Evolutionary conservation across 306 rosid species (phyloP).

Genomic region (Gastrolobium villosum): DNA sequence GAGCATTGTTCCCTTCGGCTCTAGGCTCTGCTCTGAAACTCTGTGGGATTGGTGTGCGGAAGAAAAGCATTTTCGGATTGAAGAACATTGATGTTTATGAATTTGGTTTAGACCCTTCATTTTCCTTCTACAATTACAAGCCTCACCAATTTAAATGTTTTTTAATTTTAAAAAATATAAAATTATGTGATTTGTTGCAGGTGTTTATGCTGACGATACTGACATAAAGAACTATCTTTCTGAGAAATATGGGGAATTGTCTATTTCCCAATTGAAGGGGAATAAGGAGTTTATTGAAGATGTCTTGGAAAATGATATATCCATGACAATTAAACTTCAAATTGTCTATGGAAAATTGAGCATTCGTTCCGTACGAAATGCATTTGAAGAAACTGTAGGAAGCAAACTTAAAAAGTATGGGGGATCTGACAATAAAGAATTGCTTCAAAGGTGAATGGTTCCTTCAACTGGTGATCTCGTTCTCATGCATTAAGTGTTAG

Average conservation of each 20-base stretch:
- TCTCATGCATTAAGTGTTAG: not conserved
- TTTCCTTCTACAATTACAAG: not conserved
- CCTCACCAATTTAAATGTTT: not conserved
- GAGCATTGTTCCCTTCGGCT: constrained; percentile 74
- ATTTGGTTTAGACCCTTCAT: constrained; percentile 61
- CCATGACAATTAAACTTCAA: constrained; percentile 87
- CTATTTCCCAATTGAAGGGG: constrained; percentile 62
- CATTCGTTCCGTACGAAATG: constrained; percentile 85
- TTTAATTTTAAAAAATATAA: too few species aligned
- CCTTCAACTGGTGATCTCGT: constrained; percentile 12
- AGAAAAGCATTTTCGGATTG: constrained; percentile 76
- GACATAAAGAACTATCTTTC: constrained; percentile 64
- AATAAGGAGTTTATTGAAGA: constrained; percentile 71
- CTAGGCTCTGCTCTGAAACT: constrained; percentile 71
- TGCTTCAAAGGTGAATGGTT: constrained; percentile 81
- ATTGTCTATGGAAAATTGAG: constrained; percentile 84
- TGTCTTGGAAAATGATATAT: constrained; percentile 79
- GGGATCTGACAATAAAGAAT: constrained; percentile 73
- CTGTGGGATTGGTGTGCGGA: constrained; percentile 86
- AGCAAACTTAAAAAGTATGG: constrained; percentile 77
- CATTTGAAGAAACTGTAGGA: constrained; percentile 92
- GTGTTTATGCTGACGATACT: constrained; percentile 79
- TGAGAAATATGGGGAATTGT: constrained; percentile 69
- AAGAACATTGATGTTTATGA: constrained; percentile 93
- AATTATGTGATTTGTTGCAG: constrained; percentile 54